A percentile compares a stretch with the other conserved stretches of the same genome.
Evolutionary conservation across 352 stramenopile species (phyloP).

Genomic region (Globisporangium echinulatum): DNA sequence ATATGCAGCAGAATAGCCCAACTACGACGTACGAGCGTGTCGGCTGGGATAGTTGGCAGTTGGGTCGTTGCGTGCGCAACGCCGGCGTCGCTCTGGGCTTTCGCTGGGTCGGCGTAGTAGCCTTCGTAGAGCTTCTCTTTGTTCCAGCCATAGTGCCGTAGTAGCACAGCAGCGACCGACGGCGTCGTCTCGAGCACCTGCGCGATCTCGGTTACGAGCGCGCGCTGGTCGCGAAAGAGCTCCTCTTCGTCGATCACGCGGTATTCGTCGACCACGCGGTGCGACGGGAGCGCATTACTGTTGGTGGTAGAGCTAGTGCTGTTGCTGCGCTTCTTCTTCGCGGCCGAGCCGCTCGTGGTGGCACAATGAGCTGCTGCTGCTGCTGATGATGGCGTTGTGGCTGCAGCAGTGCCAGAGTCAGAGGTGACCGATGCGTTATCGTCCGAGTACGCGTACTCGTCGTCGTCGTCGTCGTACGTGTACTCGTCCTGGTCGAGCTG

Average conservation of each 20-base stretch:
- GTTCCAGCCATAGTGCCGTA: constrained; percentile 86
- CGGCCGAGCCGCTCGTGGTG: constrained; percentile 27
- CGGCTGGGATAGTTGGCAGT: constrained; percentile 26
- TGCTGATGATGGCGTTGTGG: constrained; percentile 16
- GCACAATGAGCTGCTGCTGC: constrained; percentile 25
- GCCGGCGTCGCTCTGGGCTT: constrained; percentile 44
- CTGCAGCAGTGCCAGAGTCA: constrained; percentile 13
- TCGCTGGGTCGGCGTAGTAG: constrained; percentile 70
- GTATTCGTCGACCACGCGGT: constrained; percentile 35
- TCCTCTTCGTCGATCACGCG: constrained; percentile 81
- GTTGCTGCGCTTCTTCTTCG: constrained; percentile 66
- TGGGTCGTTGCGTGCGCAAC: constrained; percentile 50
- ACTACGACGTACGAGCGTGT: constrained; percentile 28
- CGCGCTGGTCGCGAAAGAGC: constrained; percentile 58
- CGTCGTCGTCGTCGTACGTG: constrained; percentile 19
- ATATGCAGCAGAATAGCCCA: not conserved
- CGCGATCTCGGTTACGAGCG: constrained; percentile 64
- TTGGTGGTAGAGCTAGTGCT: not conserved
- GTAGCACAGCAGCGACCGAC: constrained; percentile 57
- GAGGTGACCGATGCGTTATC: constrained; percentile 31
- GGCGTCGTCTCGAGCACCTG: constrained; percentile 68
- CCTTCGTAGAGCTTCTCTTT: constrained; percentile 88
- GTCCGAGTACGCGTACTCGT: constrained; percentile 68
- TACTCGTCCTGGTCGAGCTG: constrained; percentile 10
- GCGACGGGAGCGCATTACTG: no score